Evolutionary conservation across 2,329 filamentous ascomycete species (phyloP), one percentile per base, ranked within the genome.

Genomic region (Sporothrix pallida): DNA sequence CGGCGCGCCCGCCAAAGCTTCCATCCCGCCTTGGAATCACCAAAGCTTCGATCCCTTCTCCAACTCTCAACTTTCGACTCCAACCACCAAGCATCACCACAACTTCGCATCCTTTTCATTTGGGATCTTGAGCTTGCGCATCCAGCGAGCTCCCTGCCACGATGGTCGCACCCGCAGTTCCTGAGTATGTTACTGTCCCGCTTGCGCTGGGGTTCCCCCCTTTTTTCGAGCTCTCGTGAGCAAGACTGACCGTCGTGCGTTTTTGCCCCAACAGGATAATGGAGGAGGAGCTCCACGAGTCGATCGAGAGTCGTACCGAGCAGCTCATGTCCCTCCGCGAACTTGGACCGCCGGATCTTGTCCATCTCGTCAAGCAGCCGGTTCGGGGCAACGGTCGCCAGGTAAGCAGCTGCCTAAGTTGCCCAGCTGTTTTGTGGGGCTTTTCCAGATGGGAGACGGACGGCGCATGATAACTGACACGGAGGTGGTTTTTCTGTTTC

Each of bases 261-360:
- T 20, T 31, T 37, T 37, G 31, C 31, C 5, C 5, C 31, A 7
- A 2, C 26, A 98, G 96, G 84, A 91, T 99, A 79, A 95, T 95
- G 79, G 96, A 99, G 85, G 94, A 98, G 83, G 89, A 96, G 76
- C 88, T 97, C 75, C 92, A 97, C 80, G 94, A 97, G 79, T 93
- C 95, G 71, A 92, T 98, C 82, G 95, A 98, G 81, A 91, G 94
- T 78, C 92, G 96, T 82, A 97, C 95, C 78, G 96, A 99, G 81
- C 93, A 93, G 60, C 88, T 99, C 54, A 88, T 92, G 77, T 89
- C 90, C 67, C 87, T 99, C 76, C 92, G 96, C 80, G 96, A 99
- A 87, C 89, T 99, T 74, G 96, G 96, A 58, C 96, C 96, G 37
- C 96, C 96, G 72, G 96, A 99, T 83, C 88, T 99, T 42, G 95